Conservation (phyloP, 2,329 filamentous ascomycete species). For the Aspergillus neoniger region DNA sequence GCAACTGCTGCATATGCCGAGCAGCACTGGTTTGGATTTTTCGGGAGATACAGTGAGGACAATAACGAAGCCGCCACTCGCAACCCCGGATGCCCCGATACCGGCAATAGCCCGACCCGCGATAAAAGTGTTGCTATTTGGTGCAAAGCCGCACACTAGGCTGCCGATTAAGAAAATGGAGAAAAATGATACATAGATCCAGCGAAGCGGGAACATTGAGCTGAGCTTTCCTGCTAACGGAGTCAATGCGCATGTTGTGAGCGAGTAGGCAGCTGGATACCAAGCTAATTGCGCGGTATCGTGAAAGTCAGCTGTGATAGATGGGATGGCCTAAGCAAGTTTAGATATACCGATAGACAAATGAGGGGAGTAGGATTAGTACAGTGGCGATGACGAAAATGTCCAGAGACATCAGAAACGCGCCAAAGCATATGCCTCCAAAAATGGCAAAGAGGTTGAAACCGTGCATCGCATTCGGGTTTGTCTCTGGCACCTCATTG, state of each 20-base stretch:
- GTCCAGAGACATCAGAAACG: neutral
- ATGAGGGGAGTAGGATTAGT: neutral
- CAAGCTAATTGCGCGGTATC: conserved; percentile 11
- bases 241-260: conserved; percentile 15
- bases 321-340: neutral
- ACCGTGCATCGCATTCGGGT: conserved; percentile 7
- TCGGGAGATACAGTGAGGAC: neutral
- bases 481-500: neutral
- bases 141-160: neutral
- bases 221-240: conserved; percentile 15
- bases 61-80: neutral
- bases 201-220: neutral
- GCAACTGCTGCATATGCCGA: conserved; percentile 8
- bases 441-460: conserved; percentile 13
- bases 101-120: neutral
- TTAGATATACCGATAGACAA: neutral
- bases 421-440: conserved; percentile 10
- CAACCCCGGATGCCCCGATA: neutral
- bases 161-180: neutral
- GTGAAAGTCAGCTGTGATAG: neutral
- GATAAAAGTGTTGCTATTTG: neutral
- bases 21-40: conserved; percentile 1
- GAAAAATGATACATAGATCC: neutral
- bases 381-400: neutral
- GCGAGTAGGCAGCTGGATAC: conserved; percentile 14